Evolutionary conservation across 805 yeast species (phyloP).

Genomic region (Maudiozyma barnettii): DNA sequence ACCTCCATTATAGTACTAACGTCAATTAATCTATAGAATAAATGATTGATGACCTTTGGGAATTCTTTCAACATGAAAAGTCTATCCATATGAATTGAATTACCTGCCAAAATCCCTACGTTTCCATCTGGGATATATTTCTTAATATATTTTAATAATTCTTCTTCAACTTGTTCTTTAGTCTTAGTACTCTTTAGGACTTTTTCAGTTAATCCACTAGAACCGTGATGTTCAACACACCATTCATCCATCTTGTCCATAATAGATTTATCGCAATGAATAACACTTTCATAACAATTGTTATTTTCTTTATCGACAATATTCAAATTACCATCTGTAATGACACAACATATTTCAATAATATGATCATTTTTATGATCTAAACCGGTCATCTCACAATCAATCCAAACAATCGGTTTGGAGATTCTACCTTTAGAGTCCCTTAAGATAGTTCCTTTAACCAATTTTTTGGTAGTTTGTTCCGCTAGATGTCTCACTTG

Average conservation of each 20-base stretch:
- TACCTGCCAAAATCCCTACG: constrained; percentile 77
- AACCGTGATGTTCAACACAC: constrained; percentile 78
- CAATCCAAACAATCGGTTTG: constrained; percentile 76
- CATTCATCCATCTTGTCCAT: constrained; percentile 77
- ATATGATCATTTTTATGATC: constrained; percentile 73
- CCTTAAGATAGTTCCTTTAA: background rate
- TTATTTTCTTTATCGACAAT: constrained; percentile 44
- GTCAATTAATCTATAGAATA: constrained; percentile 76
- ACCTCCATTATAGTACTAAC: constrained; percentile 83
- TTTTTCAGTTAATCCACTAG: constrained; percentile 65
- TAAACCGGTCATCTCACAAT: constrained; percentile 97
- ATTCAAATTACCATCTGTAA: constrained; percentile 76
- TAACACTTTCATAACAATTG: constrained; percentile 69
- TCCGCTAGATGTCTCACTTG: background rate
- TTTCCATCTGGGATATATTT: constrained; percentile 42
- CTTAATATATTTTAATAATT: constrained; percentile 52
- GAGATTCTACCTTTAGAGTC: background rate
- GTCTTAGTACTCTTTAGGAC: constrained; percentile 50
- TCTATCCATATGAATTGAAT: constrained; percentile 85
- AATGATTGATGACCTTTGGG: constrained; percentile 55
- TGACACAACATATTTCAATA: constrained; percentile 82
- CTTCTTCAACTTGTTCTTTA: constrained; percentile 51
- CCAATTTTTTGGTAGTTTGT: background rate
- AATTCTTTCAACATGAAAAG: constrained; percentile 75
- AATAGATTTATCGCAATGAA: constrained; percentile 52